phyloP scores from a whole-genome alignment of 2,329 filamentous ascomycete species.

The Xylariaceae sp. region DNA sequence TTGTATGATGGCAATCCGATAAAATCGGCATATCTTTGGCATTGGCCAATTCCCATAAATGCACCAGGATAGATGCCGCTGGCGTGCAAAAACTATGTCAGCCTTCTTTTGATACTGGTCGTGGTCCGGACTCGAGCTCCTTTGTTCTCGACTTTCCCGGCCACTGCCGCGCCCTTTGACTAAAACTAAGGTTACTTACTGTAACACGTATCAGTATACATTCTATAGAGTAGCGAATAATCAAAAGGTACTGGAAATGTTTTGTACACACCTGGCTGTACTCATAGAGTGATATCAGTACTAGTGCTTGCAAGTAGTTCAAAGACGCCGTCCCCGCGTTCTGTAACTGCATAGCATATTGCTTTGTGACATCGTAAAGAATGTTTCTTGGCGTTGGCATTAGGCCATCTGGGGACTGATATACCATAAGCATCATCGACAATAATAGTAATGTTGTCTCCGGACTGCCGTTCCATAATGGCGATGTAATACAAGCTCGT shows the following conservation, averaged over 20 bases:
- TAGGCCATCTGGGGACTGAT: constrained; percentile 35
- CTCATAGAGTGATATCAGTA: constrained; percentile 48
- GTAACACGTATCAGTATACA: too few species aligned
- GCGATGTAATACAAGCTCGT: constrained; percentile 41
- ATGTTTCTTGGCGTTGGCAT: constrained; percentile 32
- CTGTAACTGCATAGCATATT: constrained; percentile 41
- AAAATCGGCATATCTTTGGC: constrained; percentile 43
- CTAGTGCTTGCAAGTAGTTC: constrained; percentile 42
- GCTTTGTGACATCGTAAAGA: constrained; percentile 43
- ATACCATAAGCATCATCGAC: constrained; percentile 46
- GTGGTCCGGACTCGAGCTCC: too few species aligned
- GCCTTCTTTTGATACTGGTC: too few species aligned
- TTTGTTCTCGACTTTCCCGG: too few species aligned
- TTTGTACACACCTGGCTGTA: constrained; percentile 35
- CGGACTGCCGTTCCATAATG: constrained; percentile 42
- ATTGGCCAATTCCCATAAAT: constrained; percentile 46
- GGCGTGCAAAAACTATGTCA: too few species aligned
- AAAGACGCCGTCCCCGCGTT: constrained; percentile 41
- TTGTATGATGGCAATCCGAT: constrained; percentile 40
- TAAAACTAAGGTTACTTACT: too few species aligned
- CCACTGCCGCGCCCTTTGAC: too few species aligned
- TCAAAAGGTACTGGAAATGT: too few species aligned
- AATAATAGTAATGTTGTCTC: constrained; percentile 47
- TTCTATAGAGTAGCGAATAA: too few species aligned
- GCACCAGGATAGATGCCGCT: constrained; percentile 46